Evolutionary conservation across 2,329 filamentous ascomycete species (phyloP), one percentile per base, ranked within the genome.

Genomic region (Diaporthe sp.): DNA sequence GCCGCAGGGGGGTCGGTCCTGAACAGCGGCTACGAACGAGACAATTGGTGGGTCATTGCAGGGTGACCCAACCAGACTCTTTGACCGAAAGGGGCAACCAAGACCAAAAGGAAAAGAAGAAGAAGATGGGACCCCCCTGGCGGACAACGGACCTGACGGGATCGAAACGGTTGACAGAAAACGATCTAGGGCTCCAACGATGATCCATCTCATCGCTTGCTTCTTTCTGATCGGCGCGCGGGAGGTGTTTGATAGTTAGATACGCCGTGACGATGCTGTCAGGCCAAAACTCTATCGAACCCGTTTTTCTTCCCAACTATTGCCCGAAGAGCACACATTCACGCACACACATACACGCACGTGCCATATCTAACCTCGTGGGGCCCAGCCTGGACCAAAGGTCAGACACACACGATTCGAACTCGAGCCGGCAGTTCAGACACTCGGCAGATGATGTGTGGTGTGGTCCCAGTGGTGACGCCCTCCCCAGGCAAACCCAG

Each of bases 11-110:
- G 96, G 10, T 85, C 85, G 67, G 91, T 98, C 20, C 80, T 97
- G 34, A 92, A 94, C 78, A 92, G 91, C 76, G 97, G 97, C 47
- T 99, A 98, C 85, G 97, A 99, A 83, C 96, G 93, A 86, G 97
- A 98, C 82, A 99, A 99, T 85, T 98, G 97, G 97, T 99, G 96
- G 96, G 95, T 92, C 72, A 92, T 98, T 82, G 90, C 88, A 75
- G 83, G 70, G 49, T 72, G 53, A 73, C 55, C 31, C 47, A 42
- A 39, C 31, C 47, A 28, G 15, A 68, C 39, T 10, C 34, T 22
- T 13, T 25, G 47, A 37, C 28, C 61, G 34, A 39, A 44, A 51
- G 22, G 22, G 28, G 31, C 13, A 49, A 22, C 25, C 25, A 37
- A 37, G 63, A 65, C 39, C 60, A 65, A 37, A 31, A 53, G 31